Conservation (phyloP, 1,284 basidiomycete genomes). For the Rhodotorula sp. region DNA sequence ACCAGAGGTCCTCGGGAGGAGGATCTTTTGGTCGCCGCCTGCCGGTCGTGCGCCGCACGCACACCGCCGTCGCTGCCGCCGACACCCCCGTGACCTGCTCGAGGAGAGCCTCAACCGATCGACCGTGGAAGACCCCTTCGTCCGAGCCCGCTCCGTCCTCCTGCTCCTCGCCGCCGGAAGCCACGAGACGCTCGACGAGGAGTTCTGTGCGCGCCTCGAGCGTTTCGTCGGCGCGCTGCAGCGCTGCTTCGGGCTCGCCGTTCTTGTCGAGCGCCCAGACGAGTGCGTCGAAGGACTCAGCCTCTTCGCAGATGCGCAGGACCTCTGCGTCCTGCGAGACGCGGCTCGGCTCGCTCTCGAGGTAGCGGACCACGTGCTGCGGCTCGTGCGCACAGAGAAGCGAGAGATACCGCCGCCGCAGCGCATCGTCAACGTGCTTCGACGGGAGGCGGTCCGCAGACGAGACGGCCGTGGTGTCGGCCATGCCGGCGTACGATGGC, state of each 20-base stretch:
- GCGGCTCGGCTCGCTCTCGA: conserved; percentile 55
- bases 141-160: not conserved
- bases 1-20: conserved; percentile 85
- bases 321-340: conserved; percentile 65
- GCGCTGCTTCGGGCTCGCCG: conserved; percentile 66
- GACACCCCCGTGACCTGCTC: conserved; percentile 55
- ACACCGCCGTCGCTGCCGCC: conserved; percentile 39
- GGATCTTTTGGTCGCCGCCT: conserved; percentile 44
- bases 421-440: conserved; percentile 56
- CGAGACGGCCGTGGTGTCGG: not conserved
- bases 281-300: conserved; percentile 70
- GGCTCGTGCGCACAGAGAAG: conserved; percentile 74
- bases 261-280: conserved; percentile 76
- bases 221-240: conserved; percentile 66
- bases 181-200: conserved; percentile 57
- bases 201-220: conserved; percentile 60
- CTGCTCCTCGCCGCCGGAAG: conserved; percentile 40
- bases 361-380: conserved; percentile 63
- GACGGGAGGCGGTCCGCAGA: conserved; percentile 45
- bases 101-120: conserved; percentile 33
- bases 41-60: conserved; percentile 32
- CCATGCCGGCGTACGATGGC: conserved; percentile 54
- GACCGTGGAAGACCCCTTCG: not conserved
- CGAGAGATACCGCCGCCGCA: conserved; percentile 67
- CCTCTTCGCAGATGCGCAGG: conserved; percentile 65